Percentiles rank a stretch among this genome's conserved stretches.
phyloP scores from a whole-genome alignment of 2,329 filamentous ascomycete genomes.

The Raffaelea deltoideospora region DNA sequence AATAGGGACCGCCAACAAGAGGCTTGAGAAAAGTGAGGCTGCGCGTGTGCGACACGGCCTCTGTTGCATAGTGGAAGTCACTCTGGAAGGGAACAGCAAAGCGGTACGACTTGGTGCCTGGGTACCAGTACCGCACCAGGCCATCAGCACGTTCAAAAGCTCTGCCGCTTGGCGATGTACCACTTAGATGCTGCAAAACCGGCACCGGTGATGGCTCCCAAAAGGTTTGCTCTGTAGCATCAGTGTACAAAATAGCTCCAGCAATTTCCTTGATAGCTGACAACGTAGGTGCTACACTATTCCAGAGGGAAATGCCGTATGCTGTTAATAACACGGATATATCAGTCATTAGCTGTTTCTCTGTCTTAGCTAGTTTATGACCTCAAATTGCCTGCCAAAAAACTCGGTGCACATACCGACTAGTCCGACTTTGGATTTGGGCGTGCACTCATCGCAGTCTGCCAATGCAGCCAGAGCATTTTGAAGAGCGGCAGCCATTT shows the following conservation, averaged over 20 bases:
- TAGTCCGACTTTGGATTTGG: slow-evolving; percentile 22
- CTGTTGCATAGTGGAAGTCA: slow-evolving; percentile 17
- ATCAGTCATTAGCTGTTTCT: not conserved
- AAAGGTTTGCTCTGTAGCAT: not conserved
- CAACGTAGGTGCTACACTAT: slow-evolving; percentile 2
- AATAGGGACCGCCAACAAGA: slow-evolving; percentile 45
- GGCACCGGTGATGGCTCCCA: not conserved
- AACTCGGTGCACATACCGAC: slow-evolving; percentile 15
- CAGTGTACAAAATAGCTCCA: slow-evolving; percentile 9
- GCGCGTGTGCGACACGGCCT: slow-evolving; percentile 50
- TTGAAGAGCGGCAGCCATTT: slow-evolving; percentile 19
- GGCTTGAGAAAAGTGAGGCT: slow-evolving; percentile 50
- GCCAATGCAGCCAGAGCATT: slow-evolving; percentile 8
- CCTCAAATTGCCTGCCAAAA: not conserved
- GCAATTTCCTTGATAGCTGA: slow-evolving; percentile 4
- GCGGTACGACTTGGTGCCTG: not conserved
- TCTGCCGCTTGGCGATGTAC: not conserved
- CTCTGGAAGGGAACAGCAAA: slow-evolving; percentile 4
- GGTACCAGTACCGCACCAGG: slow-evolving; percentile 1
- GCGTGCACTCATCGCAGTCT: slow-evolving; percentile 15
- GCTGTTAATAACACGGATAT: slow-evolving; percentile 2
- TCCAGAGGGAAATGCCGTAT: slow-evolving; percentile 12
- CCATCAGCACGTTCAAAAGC: not conserved
- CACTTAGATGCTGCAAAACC: slow-evolving; percentile 2
- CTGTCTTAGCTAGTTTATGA: not conserved